Evolutionary conservation across 768 basidiomycete genomes (phyloP).

Genomic region (Lactifluus subvellereus): DNA sequence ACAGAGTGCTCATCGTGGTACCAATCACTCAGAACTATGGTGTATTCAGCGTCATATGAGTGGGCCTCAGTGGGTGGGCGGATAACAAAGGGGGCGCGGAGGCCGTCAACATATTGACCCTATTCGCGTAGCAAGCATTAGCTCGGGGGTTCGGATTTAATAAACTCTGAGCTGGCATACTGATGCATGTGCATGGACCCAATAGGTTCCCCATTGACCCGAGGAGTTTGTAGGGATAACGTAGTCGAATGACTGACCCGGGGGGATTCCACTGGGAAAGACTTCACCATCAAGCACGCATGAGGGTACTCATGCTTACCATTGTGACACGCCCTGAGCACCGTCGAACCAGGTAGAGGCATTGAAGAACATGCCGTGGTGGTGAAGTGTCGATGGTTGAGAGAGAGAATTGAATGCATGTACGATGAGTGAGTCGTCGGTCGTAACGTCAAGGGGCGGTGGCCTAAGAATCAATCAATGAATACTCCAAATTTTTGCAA

Average conservation of each 20-base stretch:
- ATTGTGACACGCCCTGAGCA: conserved; percentile 76
- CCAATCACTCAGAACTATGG: conserved; percentile 85
- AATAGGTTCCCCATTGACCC: conserved; percentile 75
- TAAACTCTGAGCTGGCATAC: conserved; percentile 31
- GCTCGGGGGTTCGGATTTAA: background rate
- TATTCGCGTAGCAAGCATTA: conserved; percentile 26
- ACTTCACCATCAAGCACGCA: background rate
- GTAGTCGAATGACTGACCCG: conserved; percentile 66
- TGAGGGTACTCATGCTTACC: conserved; percentile 41
- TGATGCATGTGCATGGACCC: conserved; percentile 65
- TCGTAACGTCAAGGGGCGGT: conserved; percentile 69
- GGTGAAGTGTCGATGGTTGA: conserved; percentile 66
- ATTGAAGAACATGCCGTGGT: conserved; percentile 96
- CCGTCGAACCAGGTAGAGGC: conserved; percentile 86
- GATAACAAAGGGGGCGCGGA: conserved; percentile 81
- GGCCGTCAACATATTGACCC: conserved; percentile 91
- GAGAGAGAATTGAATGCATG: conserved; percentile 74
- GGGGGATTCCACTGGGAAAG: conserved; percentile 63
- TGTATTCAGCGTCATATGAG: conserved; percentile 85
- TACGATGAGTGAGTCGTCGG: conserved; percentile 66
- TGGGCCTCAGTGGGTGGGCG: conserved; percentile 62
- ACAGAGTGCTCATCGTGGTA: conserved; percentile 72
- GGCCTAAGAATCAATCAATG: conserved; percentile 44
- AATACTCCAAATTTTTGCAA: background rate
- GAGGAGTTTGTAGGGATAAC: conserved; percentile 62